phyloP scores from a whole-genome alignment of 768 basidiomycete genomes.

The Boletus tylopilopsis region DNA sequence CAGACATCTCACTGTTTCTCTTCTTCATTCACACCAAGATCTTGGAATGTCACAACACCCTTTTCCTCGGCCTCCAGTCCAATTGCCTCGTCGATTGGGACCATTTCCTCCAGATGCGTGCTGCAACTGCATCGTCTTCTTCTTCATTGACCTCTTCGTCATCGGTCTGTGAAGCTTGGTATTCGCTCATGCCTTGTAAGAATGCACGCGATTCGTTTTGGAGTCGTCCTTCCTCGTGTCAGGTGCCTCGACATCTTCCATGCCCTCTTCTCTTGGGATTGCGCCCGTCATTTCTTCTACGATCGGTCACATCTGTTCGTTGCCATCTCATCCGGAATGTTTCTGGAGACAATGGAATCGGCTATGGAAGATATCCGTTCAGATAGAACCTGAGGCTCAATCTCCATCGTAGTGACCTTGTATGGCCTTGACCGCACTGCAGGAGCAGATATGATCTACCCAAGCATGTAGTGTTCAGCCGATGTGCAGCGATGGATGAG shows the following conservation, averaged over 20 bases:
- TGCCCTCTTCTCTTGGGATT: constrained; percentile 16
- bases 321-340: constrained; percentile 82
- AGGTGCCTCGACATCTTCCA: constrained; percentile 38
- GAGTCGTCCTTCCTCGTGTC: constrained; percentile 72
- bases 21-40: constrained; percentile 82
- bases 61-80: constrained; percentile 52
- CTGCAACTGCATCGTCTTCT: constrained; percentile 33
- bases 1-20: constrained; percentile 67
- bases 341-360: constrained; percentile 84
- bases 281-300: constrained; percentile 84
- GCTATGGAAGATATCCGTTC: constrained; percentile 61
- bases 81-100: constrained; percentile 54
- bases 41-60: constrained; percentile 60
- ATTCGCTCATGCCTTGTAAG: constrained; percentile 96
- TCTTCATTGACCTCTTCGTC: constrained; percentile 54
- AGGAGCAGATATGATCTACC: constrained; percentile 72
- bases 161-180: constrained; percentile 86
- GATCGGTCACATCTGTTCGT: constrained; percentile 99
- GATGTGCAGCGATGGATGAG: neutral
- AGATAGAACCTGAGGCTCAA: constrained; percentile 61
- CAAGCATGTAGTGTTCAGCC: neutral
- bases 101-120: constrained; percentile 68
- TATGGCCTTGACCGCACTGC: constrained; percentile 32
- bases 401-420: constrained; percentile 52
- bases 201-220: constrained; percentile 72